Conservation (phyloP, 192 early-diverging fungal species). For the Chytriomyces confervae region DNA sequence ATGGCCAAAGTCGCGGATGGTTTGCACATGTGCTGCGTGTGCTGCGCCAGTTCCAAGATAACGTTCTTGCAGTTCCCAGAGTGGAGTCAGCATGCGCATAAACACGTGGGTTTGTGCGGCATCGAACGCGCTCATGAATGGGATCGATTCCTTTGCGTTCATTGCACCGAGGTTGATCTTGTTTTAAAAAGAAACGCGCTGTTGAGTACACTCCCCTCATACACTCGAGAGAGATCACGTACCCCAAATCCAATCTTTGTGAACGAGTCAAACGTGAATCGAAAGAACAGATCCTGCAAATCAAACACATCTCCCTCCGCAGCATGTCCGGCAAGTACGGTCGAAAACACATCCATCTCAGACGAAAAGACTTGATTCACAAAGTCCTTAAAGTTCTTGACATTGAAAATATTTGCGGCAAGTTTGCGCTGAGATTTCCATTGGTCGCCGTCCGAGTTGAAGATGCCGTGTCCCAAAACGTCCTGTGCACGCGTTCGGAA, state of each 20-base stretch:
- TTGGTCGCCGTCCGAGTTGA: constrained; percentile 70
- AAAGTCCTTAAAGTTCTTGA: constrained; percentile 48
- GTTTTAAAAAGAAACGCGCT: background rate
- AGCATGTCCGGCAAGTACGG: constrained; percentile 24
- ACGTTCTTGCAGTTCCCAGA: constrained; percentile 16
- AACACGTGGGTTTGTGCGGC: constrained; percentile 26
- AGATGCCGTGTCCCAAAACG: constrained; percentile 69
- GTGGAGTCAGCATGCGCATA: constrained; percentile 33
- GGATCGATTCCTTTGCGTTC: background rate
- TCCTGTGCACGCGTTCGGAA: background rate
- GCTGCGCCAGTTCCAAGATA: background rate
- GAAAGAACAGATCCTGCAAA: constrained; percentile 50
- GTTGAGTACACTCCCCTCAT: background rate
- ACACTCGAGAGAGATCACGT: background rate
- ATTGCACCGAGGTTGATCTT: constrained; percentile 16
- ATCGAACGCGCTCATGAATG: constrained; percentile 48
- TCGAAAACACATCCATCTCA: constrained; percentile 34
- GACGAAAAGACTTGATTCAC: constrained; percentile 40
- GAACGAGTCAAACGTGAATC: constrained; percentile 51
- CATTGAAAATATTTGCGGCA: constrained; percentile 54
- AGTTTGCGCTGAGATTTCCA: constrained; percentile 72
- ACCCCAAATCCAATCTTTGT: constrained; percentile 45
- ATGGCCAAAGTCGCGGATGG: constrained; percentile 37
- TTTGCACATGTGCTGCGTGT: constrained; percentile 25
- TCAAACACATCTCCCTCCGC: constrained; percentile 26